A percentile compares a stretch with the other conserved stretches of the same genome.
phyloP scores from a whole-genome alignment of 148 eudicot genomes.

The Silene uniflora region DNA sequence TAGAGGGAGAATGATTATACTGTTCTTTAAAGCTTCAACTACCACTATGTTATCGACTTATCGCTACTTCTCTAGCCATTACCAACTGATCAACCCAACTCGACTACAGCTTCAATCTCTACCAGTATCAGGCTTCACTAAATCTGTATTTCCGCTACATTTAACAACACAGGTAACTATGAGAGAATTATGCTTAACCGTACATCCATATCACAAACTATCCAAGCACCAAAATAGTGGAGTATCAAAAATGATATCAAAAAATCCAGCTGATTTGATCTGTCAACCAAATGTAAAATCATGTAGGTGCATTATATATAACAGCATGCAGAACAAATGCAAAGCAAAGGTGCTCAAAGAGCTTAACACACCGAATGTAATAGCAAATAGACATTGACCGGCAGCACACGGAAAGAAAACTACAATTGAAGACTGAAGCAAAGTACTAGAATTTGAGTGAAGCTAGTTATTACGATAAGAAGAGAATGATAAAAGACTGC shows the following conservation, averaged over 20 bases:
- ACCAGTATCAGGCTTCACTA: constrained; percentile 33
- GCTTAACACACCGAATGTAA: constrained; percentile 28
- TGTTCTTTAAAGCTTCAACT: constrained; percentile 56
- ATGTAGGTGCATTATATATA: too few relatives aligned
- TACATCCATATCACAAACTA: neutral
- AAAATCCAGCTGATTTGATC: constrained; percentile 13
- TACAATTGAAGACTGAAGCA: constrained; percentile 29
- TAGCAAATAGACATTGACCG: constrained; percentile 36
- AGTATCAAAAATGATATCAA: too few relatives aligned
- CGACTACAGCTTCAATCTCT: constrained; percentile 41
- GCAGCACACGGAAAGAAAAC: constrained; percentile 56
- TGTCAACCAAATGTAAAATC: neutral
- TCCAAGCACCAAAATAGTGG: too few relatives aligned
- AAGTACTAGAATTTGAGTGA: constrained; percentile 35
- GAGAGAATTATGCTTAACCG: constrained; percentile 5
- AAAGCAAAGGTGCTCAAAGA: constrained; percentile 27
- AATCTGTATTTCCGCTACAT: constrained; percentile 14
- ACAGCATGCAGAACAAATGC: neutral
- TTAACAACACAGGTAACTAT: constrained; percentile 13
- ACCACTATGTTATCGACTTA: constrained; percentile 72
- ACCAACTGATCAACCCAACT: constrained; percentile 61
- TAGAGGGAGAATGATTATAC: constrained; percentile 73
- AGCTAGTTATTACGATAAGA: neutral
- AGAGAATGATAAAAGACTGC: constrained; percentile 39
- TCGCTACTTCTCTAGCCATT: constrained; percentile 67